Percentiles rank a stretch among this genome's conserved stretches.
phyloP scores from a whole-genome alignment of 2,329 filamentous ascomycete genomes.

The Sporothrix globosa region DNA sequence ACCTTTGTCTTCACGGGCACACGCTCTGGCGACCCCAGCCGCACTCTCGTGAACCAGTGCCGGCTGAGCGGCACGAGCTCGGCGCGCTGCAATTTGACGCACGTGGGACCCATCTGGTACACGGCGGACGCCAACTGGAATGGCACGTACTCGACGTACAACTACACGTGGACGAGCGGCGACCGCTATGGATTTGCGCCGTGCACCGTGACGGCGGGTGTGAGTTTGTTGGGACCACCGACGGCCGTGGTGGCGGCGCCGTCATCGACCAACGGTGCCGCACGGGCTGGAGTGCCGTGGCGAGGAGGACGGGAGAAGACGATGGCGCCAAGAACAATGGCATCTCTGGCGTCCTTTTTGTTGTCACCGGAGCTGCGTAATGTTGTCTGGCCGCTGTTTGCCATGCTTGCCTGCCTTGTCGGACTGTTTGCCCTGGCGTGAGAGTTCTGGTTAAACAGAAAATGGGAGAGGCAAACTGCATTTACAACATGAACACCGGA shows the following conservation, averaged over 20 bases:
- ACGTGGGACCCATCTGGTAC: constrained; percentile 40
- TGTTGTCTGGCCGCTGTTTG: constrained; percentile 21
- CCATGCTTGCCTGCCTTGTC: constrained; percentile 19
- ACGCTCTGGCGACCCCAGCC: constrained; percentile 35
- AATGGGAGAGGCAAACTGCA: background rate
- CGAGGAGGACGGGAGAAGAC: background rate
- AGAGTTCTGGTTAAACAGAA: background rate
- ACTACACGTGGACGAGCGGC: constrained; percentile 41
- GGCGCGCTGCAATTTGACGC: constrained; percentile 40
- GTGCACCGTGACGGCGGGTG: constrained; percentile 39
- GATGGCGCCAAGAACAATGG: background rate
- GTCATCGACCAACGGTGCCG: constrained; percentile 25
- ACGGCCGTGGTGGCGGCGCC: constrained; percentile 26
- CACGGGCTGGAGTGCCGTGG: background rate
- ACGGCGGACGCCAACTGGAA: constrained; percentile 37
- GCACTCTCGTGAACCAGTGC: constrained; percentile 40
- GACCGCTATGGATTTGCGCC: constrained; percentile 40
- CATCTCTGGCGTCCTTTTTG: background rate
- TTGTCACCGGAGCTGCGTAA: constrained; percentile 18
- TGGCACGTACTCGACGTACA: constrained; percentile 40
- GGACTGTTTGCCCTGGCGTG: constrained; percentile 21
- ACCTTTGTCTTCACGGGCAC: constrained; percentile 40
- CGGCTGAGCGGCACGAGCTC: constrained; percentile 38
- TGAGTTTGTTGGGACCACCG: constrained; percentile 35
- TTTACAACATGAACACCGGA: background rate